These are phyloP conservation scores for Aspergillus sclerotiicarbonarius DNA, from an alignment of 495 filamentous ascomycete genomes.

Conservation along the genomic window DNA sequence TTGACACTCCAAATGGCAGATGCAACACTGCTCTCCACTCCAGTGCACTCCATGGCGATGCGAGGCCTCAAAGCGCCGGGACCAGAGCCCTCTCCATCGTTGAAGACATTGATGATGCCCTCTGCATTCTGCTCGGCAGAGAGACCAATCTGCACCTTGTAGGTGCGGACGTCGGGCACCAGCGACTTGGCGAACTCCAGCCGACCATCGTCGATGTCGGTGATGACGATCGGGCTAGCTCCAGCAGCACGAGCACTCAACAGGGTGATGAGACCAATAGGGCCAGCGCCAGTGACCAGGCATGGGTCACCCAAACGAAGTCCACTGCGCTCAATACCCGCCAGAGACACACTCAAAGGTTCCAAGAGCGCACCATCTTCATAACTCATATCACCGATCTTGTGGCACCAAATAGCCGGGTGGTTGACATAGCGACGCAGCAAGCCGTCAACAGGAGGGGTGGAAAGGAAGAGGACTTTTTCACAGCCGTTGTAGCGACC, in stretches of 20 bases:
- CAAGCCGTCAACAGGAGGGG: conserved; percentile 84
- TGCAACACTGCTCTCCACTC: conserved; percentile 83
- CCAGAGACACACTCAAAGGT: conserved; percentile 80
- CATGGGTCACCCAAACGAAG: conserved; percentile 80
- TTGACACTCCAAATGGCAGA: conserved; percentile 84
- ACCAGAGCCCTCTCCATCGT: conserved; percentile 40
- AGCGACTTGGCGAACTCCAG: conserved; percentile 79
- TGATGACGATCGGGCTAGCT: conserved; percentile 82
- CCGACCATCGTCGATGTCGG: conserved; percentile 85
- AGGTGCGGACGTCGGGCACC: conserved; percentile 68
- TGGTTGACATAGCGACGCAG: conserved; percentile 91
- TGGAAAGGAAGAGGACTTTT: conserved; percentile 78
- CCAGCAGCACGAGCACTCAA: conserved; percentile 80
- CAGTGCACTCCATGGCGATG: conserved; percentile 83
- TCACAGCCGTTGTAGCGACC: conserved; percentile 94
- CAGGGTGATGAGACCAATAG: conserved; percentile 83
- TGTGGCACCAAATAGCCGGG: conserved; percentile 88
- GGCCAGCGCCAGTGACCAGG: conserved; percentile 84
- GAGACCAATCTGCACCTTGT: conserved; percentile 66
- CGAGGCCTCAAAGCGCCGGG: conserved; percentile 73
- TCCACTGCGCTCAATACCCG: conserved; percentile 74
- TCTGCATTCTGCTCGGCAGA: conserved; percentile 68
- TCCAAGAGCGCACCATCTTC: conserved; percentile 87
- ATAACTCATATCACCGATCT: conserved; percentile 83
- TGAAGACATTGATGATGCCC: conserved; percentile 56